Conservation (phyloP, 1,139 yeast species). For the Taphrina confusa region DNA sequence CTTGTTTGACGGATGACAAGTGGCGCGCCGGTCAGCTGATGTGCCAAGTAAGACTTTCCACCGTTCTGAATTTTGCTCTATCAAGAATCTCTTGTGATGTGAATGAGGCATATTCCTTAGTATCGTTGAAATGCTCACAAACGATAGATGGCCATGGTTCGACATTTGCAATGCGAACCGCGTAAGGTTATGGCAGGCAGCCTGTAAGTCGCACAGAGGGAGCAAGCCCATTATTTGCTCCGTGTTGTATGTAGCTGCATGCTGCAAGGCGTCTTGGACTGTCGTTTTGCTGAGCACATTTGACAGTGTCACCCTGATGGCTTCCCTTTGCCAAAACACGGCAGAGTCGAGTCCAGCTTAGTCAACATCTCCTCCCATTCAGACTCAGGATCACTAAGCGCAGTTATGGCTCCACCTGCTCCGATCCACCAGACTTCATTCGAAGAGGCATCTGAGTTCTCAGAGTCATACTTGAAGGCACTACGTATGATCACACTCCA, state of each 20-base stretch:
- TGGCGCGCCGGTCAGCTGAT: slow-evolving; percentile 4
- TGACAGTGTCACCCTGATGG: not conserved
- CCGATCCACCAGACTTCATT: slow-evolving; percentile 74
- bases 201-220: too few relatives aligned
- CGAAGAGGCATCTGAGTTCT: slow-evolving; percentile 47
- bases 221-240: too few relatives aligned
- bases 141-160: too few relatives aligned
- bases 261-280: too few relatives aligned
- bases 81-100: too few relatives aligned
- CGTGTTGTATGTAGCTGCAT: too few relatives aligned
- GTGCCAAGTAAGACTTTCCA: not conserved
- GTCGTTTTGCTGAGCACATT: too few relatives aligned
- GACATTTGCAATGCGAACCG: too few relatives aligned
- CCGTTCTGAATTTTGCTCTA: not conserved
- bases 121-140: too few relatives aligned
- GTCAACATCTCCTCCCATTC: slow-evolving; percentile 93
- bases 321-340: slow-evolving; percentile 42
- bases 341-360: slow-evolving; percentile 77
- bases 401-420: slow-evolving; percentile 98
- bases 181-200: too few relatives aligned
- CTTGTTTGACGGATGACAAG: slow-evolving; percentile 3
- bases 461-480: slow-evolving; percentile 64
- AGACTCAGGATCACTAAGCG: slow-evolving; percentile 71
- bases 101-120: too few relatives aligned
- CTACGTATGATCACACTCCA: slow-evolving; percentile 96